phyloP scores from a whole-genome alignment of 805 yeast species.

The Wickerhamiella bombiphila region DNA sequence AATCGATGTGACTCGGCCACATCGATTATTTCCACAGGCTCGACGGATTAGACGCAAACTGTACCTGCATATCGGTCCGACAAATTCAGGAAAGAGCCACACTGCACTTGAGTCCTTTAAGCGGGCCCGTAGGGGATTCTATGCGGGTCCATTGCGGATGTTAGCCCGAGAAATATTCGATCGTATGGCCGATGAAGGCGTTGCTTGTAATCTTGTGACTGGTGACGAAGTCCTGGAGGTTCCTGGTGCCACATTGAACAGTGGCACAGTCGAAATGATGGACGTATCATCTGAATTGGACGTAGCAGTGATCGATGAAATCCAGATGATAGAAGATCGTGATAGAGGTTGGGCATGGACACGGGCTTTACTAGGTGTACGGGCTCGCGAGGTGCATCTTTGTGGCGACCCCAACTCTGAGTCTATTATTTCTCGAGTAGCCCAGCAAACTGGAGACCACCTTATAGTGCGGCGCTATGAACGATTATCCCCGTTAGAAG shows the following conservation, averaged over 20 bases:
- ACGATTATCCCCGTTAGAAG: constrained; percentile 57
- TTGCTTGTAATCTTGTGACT: constrained; percentile 70
- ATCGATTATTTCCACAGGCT: constrained; percentile 76
- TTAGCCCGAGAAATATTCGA: constrained; percentile 87
- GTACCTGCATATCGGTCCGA: constrained; percentile 93
- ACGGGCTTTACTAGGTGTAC: constrained; percentile 70
- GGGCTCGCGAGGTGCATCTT: constrained; percentile 71
- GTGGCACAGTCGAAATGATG: constrained; percentile 91
- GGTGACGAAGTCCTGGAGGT: constrained; percentile 88
- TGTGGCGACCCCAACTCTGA: constrained; percentile 89
- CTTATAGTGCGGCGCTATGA: constrained; percentile 55
- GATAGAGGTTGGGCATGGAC: constrained; percentile 92
- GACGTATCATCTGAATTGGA: constrained; percentile 57
- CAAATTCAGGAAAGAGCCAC: constrained; percentile 91
- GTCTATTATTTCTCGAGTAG: constrained; percentile 45
- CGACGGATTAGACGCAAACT: constrained; percentile 63
- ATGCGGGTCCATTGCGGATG: constrained; percentile 86
- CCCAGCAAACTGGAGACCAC: constrained; percentile 63
- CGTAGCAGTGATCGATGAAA: constrained; percentile 85
- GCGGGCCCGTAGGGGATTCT: constrained; percentile 58
- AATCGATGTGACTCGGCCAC: constrained; percentile 41
- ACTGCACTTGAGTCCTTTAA: constrained; percentile 59
- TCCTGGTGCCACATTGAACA: constrained; percentile 58
- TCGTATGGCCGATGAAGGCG: constrained; percentile 49
- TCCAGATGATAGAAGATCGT: constrained; percentile 80